Evolutionary conservation across 148 eudicot species (phyloP), one percentile per base, ranked within the genome.

Genomic region (Silene latifolia): DNA sequence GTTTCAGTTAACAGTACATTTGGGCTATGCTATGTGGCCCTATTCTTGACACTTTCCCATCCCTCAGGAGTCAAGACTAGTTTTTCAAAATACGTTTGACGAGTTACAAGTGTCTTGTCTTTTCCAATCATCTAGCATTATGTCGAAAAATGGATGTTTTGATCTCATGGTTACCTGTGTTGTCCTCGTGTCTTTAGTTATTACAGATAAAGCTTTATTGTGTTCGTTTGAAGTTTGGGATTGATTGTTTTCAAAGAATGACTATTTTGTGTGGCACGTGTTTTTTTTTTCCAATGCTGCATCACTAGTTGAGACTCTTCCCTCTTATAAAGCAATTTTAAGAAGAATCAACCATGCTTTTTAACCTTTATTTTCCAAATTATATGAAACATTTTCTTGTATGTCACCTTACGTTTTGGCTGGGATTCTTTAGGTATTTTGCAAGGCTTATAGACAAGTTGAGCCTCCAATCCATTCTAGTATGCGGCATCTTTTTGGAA

Each of bases 401-500:
- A 67, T 63, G 10, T 20, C 64, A 29, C 46, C 69, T 53, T 71
- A 67, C 24, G 17, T 58, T 80, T 87, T 47, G 20, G 12, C 23
- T 69, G 72, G 35, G 51, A 57, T 76, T 69, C 51, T 78, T 5
- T 85, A 96, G 99, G 99, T 96, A 44, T 96, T 96, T 85, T 92
- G 98, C 85, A 92, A 90, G 86, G 97, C 93, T 12, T 96, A 96
- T 78, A 87, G 83, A 74, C 99, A 86, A 82, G 99, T 89, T 61
- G 97, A 89, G 76, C 82, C 94, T 78, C 79, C 99, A 72, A 75
- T 81, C 69, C 94, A 90, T 83, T 57, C 84, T 54, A 82, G 87
- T 67, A 92, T 96, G 99, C 87, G 90, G 69, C 98, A 89, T 87
- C 93, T 96, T 67, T 96, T 96, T 86, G 93, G 94, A 79, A 96